Evolutionary conservation across 768 basidiomycete genomes (phyloP), one percentile per base, ranked within the genome.

Genomic region (Filobasidium wieringae): DNA sequence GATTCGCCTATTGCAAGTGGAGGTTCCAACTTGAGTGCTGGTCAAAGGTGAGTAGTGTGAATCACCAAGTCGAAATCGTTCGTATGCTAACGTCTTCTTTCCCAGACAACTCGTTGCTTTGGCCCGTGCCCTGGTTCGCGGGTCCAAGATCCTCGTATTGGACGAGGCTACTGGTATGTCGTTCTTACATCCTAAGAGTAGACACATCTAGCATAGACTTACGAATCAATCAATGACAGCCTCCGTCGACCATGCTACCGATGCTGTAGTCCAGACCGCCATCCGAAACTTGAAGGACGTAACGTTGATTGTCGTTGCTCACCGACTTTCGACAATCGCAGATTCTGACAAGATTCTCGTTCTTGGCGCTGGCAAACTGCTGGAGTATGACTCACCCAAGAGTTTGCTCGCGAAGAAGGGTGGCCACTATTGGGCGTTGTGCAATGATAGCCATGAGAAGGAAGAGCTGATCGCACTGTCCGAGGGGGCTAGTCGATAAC

Each of bases 311-410:
- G 82, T 80, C 17, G 77, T 84, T 36, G 82, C 82, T 1, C 81
- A 83, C 67, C 77, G 82, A 30, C 58, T 74, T 2, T 55, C 27
- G 1, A 83, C 79, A 7, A 79, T 83, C 59, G 81, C 81, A 75
- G 81, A 82, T 52, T 79, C 81, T 3, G 82, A 84, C 66, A 80
- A 80, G 63, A 80, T 83, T 43, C 76, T 82, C 17, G 76, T 78
- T 0, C 71, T 83, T n/a, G 84, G 82, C 53, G 77, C 79, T 17
- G 88, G 88, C 1, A 77, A 79, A 56, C 78, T 91, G 41, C 71
- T 82, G n/a, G 87, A 91, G 66, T 88, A 82, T 69, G 88, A 84
- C 56, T 76, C 80, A 8, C 88, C 88, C 0, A 72, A 67, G 37
- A 76, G 68, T 17, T 73, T 91, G 50, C 74, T 88, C 43, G 66